Percentiles rank a stretch among this genome's conserved stretches.
These are phyloP conservation scores for Saccharomycopsis vini DNA, from an alignment of 805 yeast genomes.

Conservation along the genomic window DNA sequence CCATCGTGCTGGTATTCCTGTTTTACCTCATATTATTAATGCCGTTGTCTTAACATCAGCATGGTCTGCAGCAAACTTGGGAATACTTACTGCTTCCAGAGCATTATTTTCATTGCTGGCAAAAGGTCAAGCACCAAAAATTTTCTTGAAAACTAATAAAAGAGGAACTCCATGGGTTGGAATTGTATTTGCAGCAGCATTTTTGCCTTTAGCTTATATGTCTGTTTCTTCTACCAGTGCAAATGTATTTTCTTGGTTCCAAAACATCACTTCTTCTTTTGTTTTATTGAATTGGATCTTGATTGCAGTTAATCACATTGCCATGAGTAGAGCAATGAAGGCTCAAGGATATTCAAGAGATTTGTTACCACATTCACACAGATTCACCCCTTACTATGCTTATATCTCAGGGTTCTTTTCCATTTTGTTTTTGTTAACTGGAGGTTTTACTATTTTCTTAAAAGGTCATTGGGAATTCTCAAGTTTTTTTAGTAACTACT, in stretches of 20 bases:
- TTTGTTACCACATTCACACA: conserved; percentile 24
- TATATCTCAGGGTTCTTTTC: conserved; percentile 41
- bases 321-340: conserved; percentile 51
- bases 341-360: conserved; percentile 51
- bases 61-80: conserved; percentile 78
- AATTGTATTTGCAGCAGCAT: conserved; percentile 40
- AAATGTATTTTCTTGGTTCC: conserved; percentile 61
- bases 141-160: conserved; percentile 52
- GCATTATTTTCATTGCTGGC: conserved; percentile 61
- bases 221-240: conserved; percentile 53
- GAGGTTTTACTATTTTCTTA: conserved; percentile 49
- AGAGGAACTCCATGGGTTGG: conserved; percentile 65
- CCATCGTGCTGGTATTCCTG: conserved; percentile 56
- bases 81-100: conserved; percentile 63
- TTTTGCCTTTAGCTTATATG: conserved; percentile 58
- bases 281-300: conserved; percentile 54
- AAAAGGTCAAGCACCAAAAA: conserved; percentile 63
- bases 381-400: conserved; percentile 57
- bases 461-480: conserved; percentile 62
- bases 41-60: conserved; percentile 67
- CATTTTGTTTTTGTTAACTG: conserved; percentile 42
- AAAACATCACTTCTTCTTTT: conserved; percentile 61
- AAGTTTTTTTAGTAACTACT: conserved; percentile 57
- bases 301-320: conserved; percentile 48
- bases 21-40: conserved; percentile 69